Evolutionary conservation across 108 stramenopile genomes (phyloP), one percentile per base, ranked within the genome.

Genomic region (Nannochloropsis oceanica): DNA sequence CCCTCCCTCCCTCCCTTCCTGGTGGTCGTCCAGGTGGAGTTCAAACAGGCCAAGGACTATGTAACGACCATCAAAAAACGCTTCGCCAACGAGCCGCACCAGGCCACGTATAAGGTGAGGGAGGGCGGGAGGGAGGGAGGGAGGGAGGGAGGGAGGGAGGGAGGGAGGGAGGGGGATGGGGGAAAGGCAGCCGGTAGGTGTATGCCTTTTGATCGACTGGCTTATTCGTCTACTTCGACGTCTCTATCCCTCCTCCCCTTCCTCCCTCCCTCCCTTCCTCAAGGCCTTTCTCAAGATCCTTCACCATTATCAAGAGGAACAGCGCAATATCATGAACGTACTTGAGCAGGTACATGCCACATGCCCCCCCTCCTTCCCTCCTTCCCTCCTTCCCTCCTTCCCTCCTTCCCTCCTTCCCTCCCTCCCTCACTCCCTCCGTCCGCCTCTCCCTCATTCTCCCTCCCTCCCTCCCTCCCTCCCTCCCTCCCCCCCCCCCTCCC

Each of bases 21-120:
- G 42, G 79, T 44, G 7, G 84, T 26, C 13, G 46, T 86, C 79
- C 96, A 95, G 24, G 92, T 96, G 26, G 98, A 99, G 85, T 99
- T 99, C 87, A 96, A 98, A 85, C 98, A 99, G 86, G 99, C 99
- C 79, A 99, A 98, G 44, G 95, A 94, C 88, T 99, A 99, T 87
- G 99, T 99, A 25, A 98, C 96, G 11, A 96, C 94, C 27, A 97
- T 96, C 89, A 96, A 96, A 89, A 95, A 95, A 81, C 93, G 98
- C 25, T 99, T 99, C 85, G 92, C 95, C 0, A 90, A 92, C 84
- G 94, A 98, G 80, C 96, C 98, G 14, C 82, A 85, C 34, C 46
- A 50, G 46, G 80, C 20, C 0, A 89, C 85, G 0, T 89, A 89
- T 85, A 50, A 50, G 46, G 46, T 50, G 18, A 13, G 14, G 46